Base-by-base conservation (phyloP, 78 protist species). In the Dictyostelium brefeldianum region DNA sequence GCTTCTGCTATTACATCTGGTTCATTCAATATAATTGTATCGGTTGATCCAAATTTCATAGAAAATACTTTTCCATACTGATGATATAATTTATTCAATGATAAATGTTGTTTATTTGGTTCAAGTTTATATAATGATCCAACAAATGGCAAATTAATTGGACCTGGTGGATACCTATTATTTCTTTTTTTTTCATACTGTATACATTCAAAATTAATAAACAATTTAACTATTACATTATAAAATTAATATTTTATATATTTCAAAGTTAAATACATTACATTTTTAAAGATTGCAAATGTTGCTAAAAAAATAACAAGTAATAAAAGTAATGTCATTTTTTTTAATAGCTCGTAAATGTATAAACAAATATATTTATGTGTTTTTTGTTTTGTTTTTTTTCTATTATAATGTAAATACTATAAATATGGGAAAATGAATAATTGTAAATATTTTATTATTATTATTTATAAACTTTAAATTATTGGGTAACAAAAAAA, bases 161-260 rank as follows among this genome's bases (percentile, higher is more conserved):
- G 92, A 18, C 92, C 92, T 12, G 75, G 75, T 75, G 91, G 91
- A 46, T 53, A 59, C 27, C 50, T 70, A 14, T 54, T 71, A 36
- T 70, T 29, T 70, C 46, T 65, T 29, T 65, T 65, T 11, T 14
- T 65, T 12, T 67, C 47, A 31, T 27, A 67, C 73, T 65, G 29
- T 57, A 57, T 15, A 57, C 2, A 57, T 20, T 20, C n/a, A 57
- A n/a, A 64, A 64, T 22, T 8, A 25, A 27, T 1, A 64, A 27
- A 27, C n/a, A 27, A 8, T 57, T 57, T 57, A 12, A 57, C 29
- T 59, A n/a, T 59, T 59, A 59, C n/a, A 59, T 22, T n/a, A 7
- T 20, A n/a, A 27, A 7, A 0, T 18, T 0, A 54, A 14, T 14
- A 6, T 57, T n/a, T 57, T 57, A n/a, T 22, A 56, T 20, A 56